Evolutionary conservation across 1,139 yeast species (phyloP), one percentile per base, ranked within the genome.

Genomic region (Ogataea hybrid): DNA sequence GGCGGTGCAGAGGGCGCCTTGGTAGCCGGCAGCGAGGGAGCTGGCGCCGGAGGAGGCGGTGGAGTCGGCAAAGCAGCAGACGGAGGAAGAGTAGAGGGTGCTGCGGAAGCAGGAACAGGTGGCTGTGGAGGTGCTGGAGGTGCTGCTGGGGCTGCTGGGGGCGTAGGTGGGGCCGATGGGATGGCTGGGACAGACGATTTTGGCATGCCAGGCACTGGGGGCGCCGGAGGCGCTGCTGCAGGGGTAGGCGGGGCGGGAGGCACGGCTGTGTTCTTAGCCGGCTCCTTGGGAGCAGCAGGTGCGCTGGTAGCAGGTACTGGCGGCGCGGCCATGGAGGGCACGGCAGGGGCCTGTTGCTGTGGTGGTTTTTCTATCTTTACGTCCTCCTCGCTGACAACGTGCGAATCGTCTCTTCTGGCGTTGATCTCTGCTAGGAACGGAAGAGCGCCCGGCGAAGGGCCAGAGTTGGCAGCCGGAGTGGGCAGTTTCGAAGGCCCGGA

Each of bases 391-490:
- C 34, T 22, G 27, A 42, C 36, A 5, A 74, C 79, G 54, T 72
- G 62, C n/a, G 72, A 51, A 33, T 77, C 81, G 46, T 74, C 73
- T 54, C 84, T 64, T 48, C 71, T 75, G 35, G 73, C 71, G 50
- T 77, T 77, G 33, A 79, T 78, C 44, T 78, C 77, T 1, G 81
- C 77, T 32, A 79, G 63, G 52, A 79, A 78, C 5, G 79, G 77
- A 11, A 73, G 55, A 3, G 51, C 54, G 0, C 67, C 61, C 18
- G 32, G 18, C 2, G 37, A 28, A 6, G 37, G 17, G 10, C 18
- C 37, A 14, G 42, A 48, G 11, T 2, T 18, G 7, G 58, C 46
- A 1, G 54, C 35, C 21, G 52, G 50, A 22, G 41, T 23, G 6
- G 48, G 39, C 5, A 52, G 22, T 12, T 54, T 35, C 41, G 22